Evolutionary conservation across 768 basidiomycete species (phyloP), one percentile per base, ranked within the genome.

Genomic region (Amanita inopinata): DNA sequence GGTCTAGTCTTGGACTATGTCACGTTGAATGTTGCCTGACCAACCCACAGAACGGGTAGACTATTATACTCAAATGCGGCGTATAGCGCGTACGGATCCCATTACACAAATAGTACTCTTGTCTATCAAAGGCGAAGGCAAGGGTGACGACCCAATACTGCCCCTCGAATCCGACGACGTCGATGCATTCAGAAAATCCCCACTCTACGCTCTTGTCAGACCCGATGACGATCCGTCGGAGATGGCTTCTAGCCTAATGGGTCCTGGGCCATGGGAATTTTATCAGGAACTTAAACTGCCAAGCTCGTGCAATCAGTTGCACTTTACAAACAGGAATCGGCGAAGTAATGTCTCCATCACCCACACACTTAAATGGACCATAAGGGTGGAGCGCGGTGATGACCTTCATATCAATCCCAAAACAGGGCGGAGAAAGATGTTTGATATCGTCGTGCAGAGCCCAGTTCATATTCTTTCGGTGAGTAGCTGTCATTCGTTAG

Each of bases 381-480:
- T 97, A 43, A 70, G 91, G 27, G 81, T 94, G 11, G 83, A 91
- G 61, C 71, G 83, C 17, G 87, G 84, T 3, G 88, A 89, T 49
- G 80, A 87, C 52, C 51, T 56, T 15, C 64, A 69, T 11, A 40
- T 79, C 2, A 84, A 87, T 56, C 49, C 69, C 5, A 81, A 80
- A 57, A 66, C 70, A 25, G 83, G 84, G 25, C 83, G 74, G 60
- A 71, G 77, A 49, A 94, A 88, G 62, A 59, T 87, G 53, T 90
- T 83, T 58, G 92, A 92, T 57, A 87, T 93, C 50, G 76, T 85
- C 20, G 75, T 93, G 46, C 83, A 90, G 56, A 80, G 79, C 0
- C 90, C 91, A 0, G 71, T 96, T 27, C 81, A 87, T 43, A 78
- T 97, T 37, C 75, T 96, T 40, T 92, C 92, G 12, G 87, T 89